phyloP scores from a whole-genome alignment of 2,329 filamentous ascomycete genomes.

The Dothideomycetes sp. region DNA sequence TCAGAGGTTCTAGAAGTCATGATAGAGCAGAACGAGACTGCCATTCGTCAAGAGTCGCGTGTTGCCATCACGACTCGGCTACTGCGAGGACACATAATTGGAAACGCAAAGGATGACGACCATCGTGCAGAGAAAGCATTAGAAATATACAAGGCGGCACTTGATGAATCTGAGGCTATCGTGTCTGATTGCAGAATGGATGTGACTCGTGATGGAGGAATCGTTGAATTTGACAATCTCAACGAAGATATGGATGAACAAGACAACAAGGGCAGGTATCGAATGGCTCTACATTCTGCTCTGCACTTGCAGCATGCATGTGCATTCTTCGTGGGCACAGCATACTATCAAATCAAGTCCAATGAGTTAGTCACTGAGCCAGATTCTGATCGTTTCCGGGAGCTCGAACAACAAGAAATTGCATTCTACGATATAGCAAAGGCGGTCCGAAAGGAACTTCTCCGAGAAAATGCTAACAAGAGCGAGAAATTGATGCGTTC shows the following conservation, averaged over 20 bases:
- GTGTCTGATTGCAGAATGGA: conserved; percentile 55
- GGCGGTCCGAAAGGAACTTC: conserved; percentile 63
- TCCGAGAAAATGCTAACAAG: conserved; percentile 50
- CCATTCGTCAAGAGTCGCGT: conserved; percentile 55
- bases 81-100: conserved; percentile 65
- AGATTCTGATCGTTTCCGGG: conserved; percentile 57
- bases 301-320: conserved; percentile 75
- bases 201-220: conserved; percentile 32
- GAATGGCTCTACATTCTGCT: conserved; percentile 59
- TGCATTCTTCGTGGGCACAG: conserved; percentile 76
- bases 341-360: conserved; percentile 72
- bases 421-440: conserved; percentile 73
- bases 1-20: conserved; percentile 81
- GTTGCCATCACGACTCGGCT: conserved; percentile 55
- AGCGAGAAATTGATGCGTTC: conserved; percentile 55
- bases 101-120: conserved; percentile 55
- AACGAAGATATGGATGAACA: conserved; percentile 18
- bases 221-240: conserved; percentile 11
- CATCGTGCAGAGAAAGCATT: conserved; percentile 55
- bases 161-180: conserved; percentile 34
- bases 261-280: conserved; percentile 24
- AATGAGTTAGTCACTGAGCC: conserved; percentile 55
- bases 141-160: conserved; percentile 53
- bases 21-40: conserved; percentile 72
- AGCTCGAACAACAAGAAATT: conserved; percentile 61